Conservation (phyloP, 129 eudicot species). For the Arctium minus region DNA sequence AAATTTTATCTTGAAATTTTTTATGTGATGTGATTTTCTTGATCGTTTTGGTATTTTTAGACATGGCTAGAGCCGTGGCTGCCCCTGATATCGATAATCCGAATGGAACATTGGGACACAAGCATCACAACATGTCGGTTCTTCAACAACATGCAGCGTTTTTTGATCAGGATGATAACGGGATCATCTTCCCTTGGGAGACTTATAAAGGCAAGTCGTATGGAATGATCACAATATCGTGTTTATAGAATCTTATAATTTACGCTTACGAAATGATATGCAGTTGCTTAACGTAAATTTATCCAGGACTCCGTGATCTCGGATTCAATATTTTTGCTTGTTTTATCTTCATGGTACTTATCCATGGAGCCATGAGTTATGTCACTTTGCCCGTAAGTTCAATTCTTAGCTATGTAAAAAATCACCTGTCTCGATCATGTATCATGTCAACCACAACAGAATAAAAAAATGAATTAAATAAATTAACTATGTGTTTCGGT, state of each 20-base stretch:
- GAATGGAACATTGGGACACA: slow-evolving; percentile 53
- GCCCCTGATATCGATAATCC: slow-evolving; percentile 48
- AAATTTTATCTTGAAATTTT: background rate
- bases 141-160: slow-evolving; percentile 56
- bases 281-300: background rate
- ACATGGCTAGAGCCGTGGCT: slow-evolving; percentile 49
- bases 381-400: slow-evolving; percentile 49
- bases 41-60: slow-evolving; percentile 6
- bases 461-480: background rate
- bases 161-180: slow-evolving; percentile 51
- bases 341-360: slow-evolving; percentile 30
- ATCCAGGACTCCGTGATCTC: slow-evolving; percentile 48
- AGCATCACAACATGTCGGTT: slow-evolving; percentile 47
- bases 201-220: slow-evolving; percentile 37
- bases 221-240: background rate
- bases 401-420: slow-evolving; percentile 4
- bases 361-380: slow-evolving; percentile 50
- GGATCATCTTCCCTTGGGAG: slow-evolving; percentile 57
- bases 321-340: slow-evolving; percentile 49
- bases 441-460: too few species aligned
- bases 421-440: background rate
- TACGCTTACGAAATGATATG: background rate
- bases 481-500: background rate
- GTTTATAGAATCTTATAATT: background rate
- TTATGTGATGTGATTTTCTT: background rate